phyloP scores from a whole-genome alignment of 441 rosid genomes.

The Eruca vesicaria region DNA sequence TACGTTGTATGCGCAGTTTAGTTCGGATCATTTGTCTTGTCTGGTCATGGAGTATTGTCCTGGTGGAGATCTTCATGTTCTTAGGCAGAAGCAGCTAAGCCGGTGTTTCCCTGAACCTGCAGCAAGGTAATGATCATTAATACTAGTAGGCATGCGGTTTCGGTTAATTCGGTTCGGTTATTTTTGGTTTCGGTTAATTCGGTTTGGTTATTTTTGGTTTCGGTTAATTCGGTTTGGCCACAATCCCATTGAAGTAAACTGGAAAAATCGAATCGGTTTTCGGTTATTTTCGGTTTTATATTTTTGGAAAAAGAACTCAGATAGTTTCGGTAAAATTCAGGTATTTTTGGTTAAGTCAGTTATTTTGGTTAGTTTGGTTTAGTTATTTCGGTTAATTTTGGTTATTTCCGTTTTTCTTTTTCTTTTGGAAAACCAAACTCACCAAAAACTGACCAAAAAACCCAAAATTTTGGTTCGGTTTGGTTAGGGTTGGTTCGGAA shows the following conservation, averaged over 20 bases:
- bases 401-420: too few relatives aligned
- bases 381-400: too few relatives aligned
- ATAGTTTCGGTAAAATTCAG: not conserved
- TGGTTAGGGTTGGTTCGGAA: not conserved
- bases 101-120: slow-evolving; percentile 89
- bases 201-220: not conserved
- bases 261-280: not conserved
- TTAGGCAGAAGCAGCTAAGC: slow-evolving; percentile 83
- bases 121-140: slow-evolving; percentile 56
- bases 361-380: not conserved
- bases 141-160: not conserved
- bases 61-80: slow-evolving; percentile 94
- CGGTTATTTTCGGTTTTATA: not conserved
- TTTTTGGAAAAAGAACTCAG: not conserved
- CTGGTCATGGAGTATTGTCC: slow-evolving; percentile 98
- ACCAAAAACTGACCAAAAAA: not conserved
- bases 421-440: too few relatives aligned
- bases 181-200: not conserved
- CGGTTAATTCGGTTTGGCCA: not conserved
- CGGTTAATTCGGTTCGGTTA: not conserved
- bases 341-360: not conserved
- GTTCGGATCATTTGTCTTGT: slow-evolving; percentile 86
- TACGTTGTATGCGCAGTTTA: slow-evolving; percentile 79
- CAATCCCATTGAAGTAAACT: not conserved
- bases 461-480: not conserved